Base-by-base conservation (phyloP, 1,284 basidiomycete species). In the Clitocybe nebularis region DNA sequence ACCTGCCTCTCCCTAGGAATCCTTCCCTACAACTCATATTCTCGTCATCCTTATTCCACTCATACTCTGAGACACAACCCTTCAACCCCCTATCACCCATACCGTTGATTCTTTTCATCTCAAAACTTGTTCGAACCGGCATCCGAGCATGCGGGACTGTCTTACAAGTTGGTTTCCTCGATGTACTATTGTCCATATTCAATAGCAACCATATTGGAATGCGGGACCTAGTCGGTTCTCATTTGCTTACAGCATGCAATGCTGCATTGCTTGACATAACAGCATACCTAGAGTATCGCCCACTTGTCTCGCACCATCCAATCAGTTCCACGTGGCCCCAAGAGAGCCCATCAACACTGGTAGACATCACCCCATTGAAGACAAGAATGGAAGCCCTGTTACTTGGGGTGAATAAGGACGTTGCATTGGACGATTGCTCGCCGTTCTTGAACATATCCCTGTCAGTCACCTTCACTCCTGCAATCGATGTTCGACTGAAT, bases 151-250 rank as follows among this genome's bases (percentile, higher is more conserved):
- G 51, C 14, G 36, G 32, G 8, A 33, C 39, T 11, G 46, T 48
- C 5, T 49, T 53, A 13, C 39, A 51, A 9, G 45, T 53, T 9
- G 51, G 51, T 16, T 50, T 47, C 11, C 36, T 53, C n/a, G 51
- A 53, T 20, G 46, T 51, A 11, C 39, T 53, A 4, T 17, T 50
- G 6, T 44, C 49, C 8, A 22, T 53, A 4, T 40, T 39, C 13
- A 43, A 50, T 7, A 42, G 39, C 32, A 30, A 46, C 24, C 20
- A 39, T 25, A 43, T 42, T 21, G n/a, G 17, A n/a, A 30, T 5
- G 5, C 28, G 11, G 28, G 4, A 5, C 29, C 13, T 5, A 7
- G 14, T 16, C 29, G 9, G 14, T 17, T 17, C 13, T 25, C 32
- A 44, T 16, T 21, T 52, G 16, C 41, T 48, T 29, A 48, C 51